A percentile compares a stretch with the other conserved stretches of the same genome.
Evolutionary conservation across 441 rosid genomes (phyloP).

Genomic region (Aquilaria agallochum): DNA sequence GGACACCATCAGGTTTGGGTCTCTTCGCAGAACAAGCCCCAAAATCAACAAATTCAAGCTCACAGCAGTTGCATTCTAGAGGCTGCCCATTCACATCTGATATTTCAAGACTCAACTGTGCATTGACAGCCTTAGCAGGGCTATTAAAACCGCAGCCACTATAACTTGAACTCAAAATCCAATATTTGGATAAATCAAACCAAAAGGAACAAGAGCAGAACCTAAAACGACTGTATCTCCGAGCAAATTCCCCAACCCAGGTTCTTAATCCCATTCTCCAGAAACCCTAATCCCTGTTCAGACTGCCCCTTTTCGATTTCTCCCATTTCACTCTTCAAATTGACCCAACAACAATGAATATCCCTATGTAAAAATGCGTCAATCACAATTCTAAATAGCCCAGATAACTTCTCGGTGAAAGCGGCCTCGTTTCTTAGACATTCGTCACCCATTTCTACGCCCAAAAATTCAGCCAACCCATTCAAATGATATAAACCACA

Average conservation of each 20-base stretch:
- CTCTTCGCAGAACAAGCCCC: conserved; percentile 9
- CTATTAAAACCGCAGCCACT: background rate
- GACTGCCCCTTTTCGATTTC: conserved; percentile 13
- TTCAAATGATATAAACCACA: conserved; percentile 16
- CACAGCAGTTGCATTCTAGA: conserved; percentile 70
- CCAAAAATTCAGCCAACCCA: conserved; percentile 46
- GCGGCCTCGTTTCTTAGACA: conserved; percentile 30
- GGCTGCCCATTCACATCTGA: conserved; percentile 66
- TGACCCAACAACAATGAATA: conserved; percentile 86
- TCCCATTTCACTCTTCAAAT: conserved; percentile 42
- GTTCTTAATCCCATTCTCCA: conserved; percentile 49
- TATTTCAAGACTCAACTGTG: conserved; percentile 62
- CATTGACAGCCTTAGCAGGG: conserved; percentile 21
- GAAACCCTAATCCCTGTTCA: conserved; percentile 29
- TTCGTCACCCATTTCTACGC: conserved; percentile 28
- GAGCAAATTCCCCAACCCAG: conserved; percentile 92
- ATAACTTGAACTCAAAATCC: conserved; percentile 29
- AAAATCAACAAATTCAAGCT: conserved; percentile 48
- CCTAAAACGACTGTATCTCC: conserved; percentile 58
- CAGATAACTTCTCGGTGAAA: conserved; percentile 32
- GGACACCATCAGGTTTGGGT: conserved; percentile 12
- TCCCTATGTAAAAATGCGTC: conserved; percentile 56
- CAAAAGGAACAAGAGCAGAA: conserved; percentile 66
- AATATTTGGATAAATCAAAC: conserved; percentile 75
- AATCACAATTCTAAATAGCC: conserved; percentile 50